Base-by-base conservation (phyloP, 2,329 filamentous ascomycete genomes). In the Talaromyces sp. region DNA sequence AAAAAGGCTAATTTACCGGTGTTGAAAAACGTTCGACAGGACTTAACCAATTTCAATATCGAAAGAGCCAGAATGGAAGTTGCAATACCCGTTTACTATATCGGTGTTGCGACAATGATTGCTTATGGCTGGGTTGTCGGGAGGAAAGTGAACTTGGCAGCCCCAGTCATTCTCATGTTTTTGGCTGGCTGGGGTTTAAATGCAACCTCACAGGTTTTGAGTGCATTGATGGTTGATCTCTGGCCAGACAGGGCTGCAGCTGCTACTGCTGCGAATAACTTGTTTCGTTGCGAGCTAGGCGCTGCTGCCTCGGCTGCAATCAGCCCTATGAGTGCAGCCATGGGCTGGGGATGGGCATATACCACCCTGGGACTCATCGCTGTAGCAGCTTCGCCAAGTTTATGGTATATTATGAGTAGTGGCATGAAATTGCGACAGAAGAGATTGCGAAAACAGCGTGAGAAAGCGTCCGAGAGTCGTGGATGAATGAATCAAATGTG, bases 261-360 rank as follows among this genome's bases (percentile, higher is more conserved):
- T 4, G 76, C 75, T 0, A 77, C 77, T 4, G 78, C 78, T 2
- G 75, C 78, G 3, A 78, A 75, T 54, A 80, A 80, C 58, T 63
- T 80, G 1, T 71, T 73, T 3, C 70, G 78, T 1, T 80, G 78
- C 61, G 65, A 78, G 60, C 66, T 80, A 8, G 78, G 78, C 5
- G 78, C 78, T 5, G 77, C 73, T 3, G 72, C 75, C 0, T 76
- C 72, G 4, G 77, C 77, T 5, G 70, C 75, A 4, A 72, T 80
- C 13, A 69, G 73, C 42, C 76, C 76, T 0, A 78, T 80, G 76
- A 68, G 72, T 33, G 62, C 72, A 51, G 49, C 53, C 27, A 71
- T 71, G 69, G 68, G 70, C 10, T 63, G 65, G 33, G 69, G 70
- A 5, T 71, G 69, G 69, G 51, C 58, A 3, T 60, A 60, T 55